Base-by-base conservation (phyloP, 2,329 filamentous ascomycete species). In the Phialophora verrucosa region DNA sequence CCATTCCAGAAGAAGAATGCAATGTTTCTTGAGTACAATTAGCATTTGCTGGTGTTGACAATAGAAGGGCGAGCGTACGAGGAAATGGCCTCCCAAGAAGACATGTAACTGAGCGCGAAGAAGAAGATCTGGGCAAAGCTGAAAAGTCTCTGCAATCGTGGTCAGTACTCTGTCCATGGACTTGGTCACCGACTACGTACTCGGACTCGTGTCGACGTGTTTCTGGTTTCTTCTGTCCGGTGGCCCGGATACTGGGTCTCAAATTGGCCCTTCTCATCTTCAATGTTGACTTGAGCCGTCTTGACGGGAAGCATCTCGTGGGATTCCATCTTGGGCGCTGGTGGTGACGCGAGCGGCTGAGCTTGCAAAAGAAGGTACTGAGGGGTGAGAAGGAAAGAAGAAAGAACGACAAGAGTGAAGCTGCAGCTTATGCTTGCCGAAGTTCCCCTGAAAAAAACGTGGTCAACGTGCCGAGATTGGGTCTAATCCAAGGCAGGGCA, bases 1-100 rank as follows among this genome's bases (percentile, higher is more conserved):
- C 76, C 76, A 65, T 78, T 77, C 59, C 71, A 72, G 31, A 78
- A 73, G 11, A 72, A 63, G 35, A 58, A 64, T 44, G 58, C 63
- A n/a, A 71, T 60, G 35, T 71, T 71, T n/a, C 63, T 67, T 67
- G 20, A 38, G 29, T 55, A 25, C 29, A 7, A 25, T 62, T 35
- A 59, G 38, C 51, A 20, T 32, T 31, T 54, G 23, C n/a, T 17
- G 2, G 23, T 25, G 35, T 23, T 38, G 42, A 10, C 14, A 17
- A 51, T 14, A 27, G 27, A 49, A 4, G 11, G 23, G 20, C 27
- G 20, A 12, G 17, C 61, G 14, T 67, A 74, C 73, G 71, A 63
- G 35, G 62, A 62, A 63, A 74, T 72, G 38, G 69, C 69, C 54
- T 73, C 73, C 73, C 73, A 74, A 32, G 66, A 71, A 11, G 71